Conservation (phyloP, 1,284 basidiomycete genomes). For the Rhodotorula sp. region DNA sequence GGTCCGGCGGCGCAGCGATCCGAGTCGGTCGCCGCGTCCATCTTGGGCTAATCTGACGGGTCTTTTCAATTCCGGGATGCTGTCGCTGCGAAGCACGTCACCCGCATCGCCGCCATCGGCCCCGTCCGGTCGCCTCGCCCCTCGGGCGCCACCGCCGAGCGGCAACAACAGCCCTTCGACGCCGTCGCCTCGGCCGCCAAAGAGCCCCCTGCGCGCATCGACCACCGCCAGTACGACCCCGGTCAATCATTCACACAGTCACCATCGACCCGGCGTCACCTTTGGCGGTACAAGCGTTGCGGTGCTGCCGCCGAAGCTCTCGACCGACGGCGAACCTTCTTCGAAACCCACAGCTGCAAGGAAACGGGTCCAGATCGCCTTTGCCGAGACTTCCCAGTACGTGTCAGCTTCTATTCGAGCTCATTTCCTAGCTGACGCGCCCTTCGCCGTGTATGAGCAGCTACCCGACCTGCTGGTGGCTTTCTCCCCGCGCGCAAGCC, state of each 20-base stretch:
- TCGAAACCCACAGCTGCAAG: neutral
- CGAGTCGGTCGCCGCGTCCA: constrained; percentile 24
- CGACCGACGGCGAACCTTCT: neutral
- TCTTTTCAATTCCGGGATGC: constrained; percentile 37
- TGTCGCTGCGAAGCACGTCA: constrained; percentile 29
- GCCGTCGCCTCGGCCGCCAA: constrained; percentile 15
- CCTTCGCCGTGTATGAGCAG: neutral
- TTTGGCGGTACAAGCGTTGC: constrained; percentile 38
- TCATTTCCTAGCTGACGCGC: no score
- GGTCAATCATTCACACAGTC: constrained; percentile 2
- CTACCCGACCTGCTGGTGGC: constrained; percentile 32
- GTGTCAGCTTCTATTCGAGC: neutral
- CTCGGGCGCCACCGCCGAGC: constrained; percentile 13
- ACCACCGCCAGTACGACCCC: constrained; percentile 12
- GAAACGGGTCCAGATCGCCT: constrained; percentile 14
- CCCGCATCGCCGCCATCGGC: constrained; percentile 19
- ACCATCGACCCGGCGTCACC: constrained; percentile 14
- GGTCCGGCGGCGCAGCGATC: constrained; percentile 2
- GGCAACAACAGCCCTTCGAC: constrained; percentile 4
- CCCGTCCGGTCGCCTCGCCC: neutral
- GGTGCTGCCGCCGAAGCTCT: constrained; percentile 16
- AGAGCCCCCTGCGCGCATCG: neutral
- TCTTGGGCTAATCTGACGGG: constrained; percentile 40
- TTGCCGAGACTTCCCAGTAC: constrained; percentile 13
- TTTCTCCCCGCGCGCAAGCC: constrained; percentile 26